A percentile compares a stretch with the other conserved stretches of the same genome.
Evolutionary conservation across 345 rosid genomes (phyloP).

Genomic region (Leavenworthia alabamica): DNA sequence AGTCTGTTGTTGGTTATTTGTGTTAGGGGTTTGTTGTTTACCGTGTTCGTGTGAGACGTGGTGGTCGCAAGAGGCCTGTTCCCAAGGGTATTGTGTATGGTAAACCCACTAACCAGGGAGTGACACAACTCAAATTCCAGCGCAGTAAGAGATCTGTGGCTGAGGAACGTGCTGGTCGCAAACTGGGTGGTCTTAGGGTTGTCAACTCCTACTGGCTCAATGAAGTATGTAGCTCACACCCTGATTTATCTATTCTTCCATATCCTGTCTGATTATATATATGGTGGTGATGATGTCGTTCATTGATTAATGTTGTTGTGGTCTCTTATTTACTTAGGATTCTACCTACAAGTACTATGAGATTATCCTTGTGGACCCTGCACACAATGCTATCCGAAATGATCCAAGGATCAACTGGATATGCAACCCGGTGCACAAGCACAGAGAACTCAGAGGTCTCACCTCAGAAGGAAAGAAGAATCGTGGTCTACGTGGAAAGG

Average conservation of each 20-base stretch:
- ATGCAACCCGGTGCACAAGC: slow-evolving; percentile 66
- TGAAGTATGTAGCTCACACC: slow-evolving; percentile 37
- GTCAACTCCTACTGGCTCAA: slow-evolving; percentile 87
- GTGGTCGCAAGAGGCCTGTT: too few relatives aligned
- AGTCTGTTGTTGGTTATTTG: not conserved
- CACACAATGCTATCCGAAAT: slow-evolving; percentile 61
- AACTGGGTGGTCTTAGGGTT: slow-evolving; percentile 67
- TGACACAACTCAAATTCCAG: slow-evolving; percentile 78
- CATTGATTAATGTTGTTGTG: not conserved
- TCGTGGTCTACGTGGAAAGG: slow-evolving; percentile 27
- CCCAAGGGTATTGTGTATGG: too few relatives aligned
- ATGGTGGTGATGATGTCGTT: not conserved
- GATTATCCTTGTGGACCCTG: slow-evolving; percentile 63
- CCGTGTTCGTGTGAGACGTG: too few relatives aligned
- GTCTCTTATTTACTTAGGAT: slow-evolving; percentile 34
- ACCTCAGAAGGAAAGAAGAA: too few relatives aligned
- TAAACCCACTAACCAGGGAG: slow-evolving; percentile 86
- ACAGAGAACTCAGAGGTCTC: too few relatives aligned
- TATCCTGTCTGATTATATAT: not conserved
- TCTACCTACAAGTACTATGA: too few relatives aligned
- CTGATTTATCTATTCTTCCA: not conserved
- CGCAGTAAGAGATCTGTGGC: slow-evolving; percentile 81
- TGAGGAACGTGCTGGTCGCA: slow-evolving; percentile 80
- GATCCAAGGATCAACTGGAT: slow-evolving; percentile 89
- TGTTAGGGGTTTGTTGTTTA: slow-evolving; percentile 62